A percentile compares a stretch with the other conserved stretches of the same genome.
phyloP scores from a whole-genome alignment of 2,329 filamentous ascomycete species.

The Gaeumannomyces tritici region DNA sequence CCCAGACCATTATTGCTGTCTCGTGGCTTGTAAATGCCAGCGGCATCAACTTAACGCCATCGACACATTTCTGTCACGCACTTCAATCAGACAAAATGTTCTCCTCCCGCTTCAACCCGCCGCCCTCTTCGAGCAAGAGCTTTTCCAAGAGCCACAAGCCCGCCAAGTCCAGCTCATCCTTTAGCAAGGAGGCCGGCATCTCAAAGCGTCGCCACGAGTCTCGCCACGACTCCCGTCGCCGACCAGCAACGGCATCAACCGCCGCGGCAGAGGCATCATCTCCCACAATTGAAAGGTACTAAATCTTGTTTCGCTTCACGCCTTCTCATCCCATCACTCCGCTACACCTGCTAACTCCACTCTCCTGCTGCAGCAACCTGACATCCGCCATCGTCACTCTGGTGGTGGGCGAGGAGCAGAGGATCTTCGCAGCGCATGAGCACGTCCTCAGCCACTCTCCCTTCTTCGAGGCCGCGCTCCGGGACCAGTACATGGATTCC shows the following conservation, averaged over 20 bases:
- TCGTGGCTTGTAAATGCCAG: not conserved
- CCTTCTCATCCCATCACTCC: conserved; percentile 1
- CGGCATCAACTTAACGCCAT: not conserved
- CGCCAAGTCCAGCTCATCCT: conserved; percentile 42
- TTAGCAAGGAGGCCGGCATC: conserved; percentile 43
- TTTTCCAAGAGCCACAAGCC: conserved; percentile 42
- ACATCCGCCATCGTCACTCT: conserved; percentile 69
- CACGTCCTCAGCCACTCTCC: conserved; percentile 70
- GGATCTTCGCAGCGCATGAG: conserved; percentile 87
- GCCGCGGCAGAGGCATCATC: conserved; percentile 24
- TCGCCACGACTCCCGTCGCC: conserved; percentile 41
- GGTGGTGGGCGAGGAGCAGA: conserved; percentile 68
- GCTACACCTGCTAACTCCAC: not conserved
- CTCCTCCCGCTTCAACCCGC: conserved; percentile 4
- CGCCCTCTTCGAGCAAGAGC: conserved; percentile 24
- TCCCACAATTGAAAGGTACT: not conserved
- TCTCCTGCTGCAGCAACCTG: conserved; percentile 32
- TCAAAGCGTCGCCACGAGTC: conserved; percentile 46
- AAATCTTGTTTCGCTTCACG: not conserved
- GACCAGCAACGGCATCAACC: conserved; percentile 37
- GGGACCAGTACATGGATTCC: conserved; percentile 52
- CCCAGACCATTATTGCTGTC: not conserved
- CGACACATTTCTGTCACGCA: not conserved
- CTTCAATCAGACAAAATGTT: not conserved
- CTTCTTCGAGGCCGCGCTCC: conserved; percentile 62